phyloP scores from a whole-genome alignment of 176 grass and related monocot genomes.

The Chloris gayana region DNA sequence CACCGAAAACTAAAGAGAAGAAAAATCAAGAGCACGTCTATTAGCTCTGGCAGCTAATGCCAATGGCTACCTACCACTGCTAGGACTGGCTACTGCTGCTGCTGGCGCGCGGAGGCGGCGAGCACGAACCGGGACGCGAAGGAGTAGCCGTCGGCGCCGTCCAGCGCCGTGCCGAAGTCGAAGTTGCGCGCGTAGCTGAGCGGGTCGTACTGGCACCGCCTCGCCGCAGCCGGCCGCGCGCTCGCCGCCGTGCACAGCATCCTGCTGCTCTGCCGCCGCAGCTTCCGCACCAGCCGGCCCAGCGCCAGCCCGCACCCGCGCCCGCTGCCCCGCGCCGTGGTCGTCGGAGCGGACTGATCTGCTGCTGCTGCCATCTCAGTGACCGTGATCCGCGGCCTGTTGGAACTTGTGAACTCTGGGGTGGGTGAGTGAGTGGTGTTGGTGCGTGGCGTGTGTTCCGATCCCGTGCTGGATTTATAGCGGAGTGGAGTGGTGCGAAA shows the following conservation, averaged over 20 bases:
- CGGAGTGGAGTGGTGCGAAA: neutral
- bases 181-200: slow-evolving; percentile 93
- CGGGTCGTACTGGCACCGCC: slow-evolving; percentile 78
- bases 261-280: slow-evolving; percentile 74
- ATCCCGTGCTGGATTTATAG: neutral
- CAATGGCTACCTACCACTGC: neutral
- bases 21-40: neutral
- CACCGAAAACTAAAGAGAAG: neutral
- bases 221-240: slow-evolving; percentile 19
- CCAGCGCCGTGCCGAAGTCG: slow-evolving; percentile 58
- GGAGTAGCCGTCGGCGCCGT: slow-evolving; percentile 49
- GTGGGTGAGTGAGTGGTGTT: neutral
- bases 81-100: neutral
- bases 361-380: slow-evolving; percentile 32
- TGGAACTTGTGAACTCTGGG: neutral
- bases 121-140: slow-evolving; percentile 78
- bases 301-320: slow-evolving; percentile 48
- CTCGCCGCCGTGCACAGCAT: slow-evolving; percentile 46
- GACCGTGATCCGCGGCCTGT: neutral
- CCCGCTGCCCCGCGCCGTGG: neutral
- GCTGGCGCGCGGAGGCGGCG: slow-evolving; percentile 1
- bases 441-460: neutral
- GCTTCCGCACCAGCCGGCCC: slow-evolving; percentile 63
- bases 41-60: slow-evolving; percentile 40
- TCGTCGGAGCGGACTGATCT: neutral